These are phyloP conservation scores for Colletotrichum somersetense DNA, from an alignment of 2,329 filamentous ascomycete genomes.

Conservation along the genomic window DNA sequence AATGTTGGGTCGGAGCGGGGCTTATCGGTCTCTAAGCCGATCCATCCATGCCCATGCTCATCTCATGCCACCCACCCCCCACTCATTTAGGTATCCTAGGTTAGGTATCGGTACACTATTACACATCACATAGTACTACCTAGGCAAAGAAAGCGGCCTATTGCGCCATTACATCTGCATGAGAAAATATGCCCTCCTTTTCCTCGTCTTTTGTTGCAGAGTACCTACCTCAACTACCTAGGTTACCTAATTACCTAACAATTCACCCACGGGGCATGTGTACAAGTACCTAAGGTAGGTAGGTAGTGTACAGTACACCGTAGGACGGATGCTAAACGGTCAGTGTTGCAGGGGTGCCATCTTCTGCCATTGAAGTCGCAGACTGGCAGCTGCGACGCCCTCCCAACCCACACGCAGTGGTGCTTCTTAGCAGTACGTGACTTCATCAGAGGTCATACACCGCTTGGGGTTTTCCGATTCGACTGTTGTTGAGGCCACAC, in stretches of 20 bases:
- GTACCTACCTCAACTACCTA: neutral
- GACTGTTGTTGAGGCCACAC: slow-evolving; percentile 6
- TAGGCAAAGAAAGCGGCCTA: slow-evolving; percentile 2
- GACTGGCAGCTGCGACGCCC: neutral
- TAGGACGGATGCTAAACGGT: slow-evolving; percentile 19
- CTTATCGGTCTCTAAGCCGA: slow-evolving; percentile 31
- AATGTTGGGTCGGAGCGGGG: slow-evolving; percentile 42
- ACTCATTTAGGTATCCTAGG: neutral
- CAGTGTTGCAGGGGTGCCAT: slow-evolving; percentile 12
- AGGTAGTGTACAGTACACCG: neutral
- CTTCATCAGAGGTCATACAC: neutral
- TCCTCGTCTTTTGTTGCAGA: neutral
- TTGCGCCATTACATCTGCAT: slow-evolving; percentile 29
- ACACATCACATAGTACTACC: too few species aligned
- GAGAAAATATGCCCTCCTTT: slow-evolving; percentile 2
- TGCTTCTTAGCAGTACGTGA: neutral
- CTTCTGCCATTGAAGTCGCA: slow-evolving; percentile 14
- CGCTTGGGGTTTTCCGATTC: neutral
- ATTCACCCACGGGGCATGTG: neutral
- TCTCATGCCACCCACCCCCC: slow-evolving; percentile 27
- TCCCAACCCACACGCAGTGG: neutral
- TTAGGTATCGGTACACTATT: neutral
- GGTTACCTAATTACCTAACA: too few species aligned
- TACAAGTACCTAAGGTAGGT: neutral
- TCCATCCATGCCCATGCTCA: slow-evolving; percentile 33